Evolutionary conservation across 2,329 filamentous ascomycete species (phyloP), one percentile per base, ranked within the genome.

Genomic region (Colletotrichum siamense): DNA sequence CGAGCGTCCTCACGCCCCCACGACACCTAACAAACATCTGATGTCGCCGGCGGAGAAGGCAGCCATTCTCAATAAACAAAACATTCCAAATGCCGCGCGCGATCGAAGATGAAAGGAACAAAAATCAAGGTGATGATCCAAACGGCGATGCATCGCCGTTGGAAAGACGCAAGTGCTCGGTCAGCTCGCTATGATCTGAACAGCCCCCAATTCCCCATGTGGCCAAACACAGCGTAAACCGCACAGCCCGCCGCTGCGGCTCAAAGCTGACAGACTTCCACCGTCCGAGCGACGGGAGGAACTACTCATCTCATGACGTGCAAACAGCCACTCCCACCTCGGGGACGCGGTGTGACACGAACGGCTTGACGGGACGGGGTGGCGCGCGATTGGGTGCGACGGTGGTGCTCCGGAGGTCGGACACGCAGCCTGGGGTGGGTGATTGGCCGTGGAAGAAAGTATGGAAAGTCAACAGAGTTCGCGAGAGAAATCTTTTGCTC

Each of bases 281-380:
- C 44, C 44, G 69, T 64, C 64, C 52, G 70, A 73, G 69, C 44
- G 18, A 49, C 30, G 55, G 34, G 36, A 65, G 36, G 70, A 73
- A 76, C 70, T 32, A 65, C 73, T 76, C 70, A 36, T 76, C 73
- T 52, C 57, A 69, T 76, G 63, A 69, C 55, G n/a, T 15, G 18
- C 24, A 16, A 28, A 7, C 8, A 7, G 39, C 39, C 44, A 64
- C 69, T 22, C n/a, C 26, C 44, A 49, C n/a, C 44, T 22, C 44
- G 44, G 55, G 13, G 63, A 68, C 15, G 32, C 26, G 39, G 52
- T 67, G 10, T 67, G 70, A 44, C 62, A n/a, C 32, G 36, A 22
- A 22, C 12, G n/a, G n/a, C 15, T 18, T 22, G 36, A 13, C 30
- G 28, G 26, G 39, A 69, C n/a, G 30, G 59, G 39, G 39, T 44